These are phyloP conservation scores for Raddia distichophylla DNA, from an alignment of 176 grass and related monocot species.

Conservation along the genomic window DNA sequence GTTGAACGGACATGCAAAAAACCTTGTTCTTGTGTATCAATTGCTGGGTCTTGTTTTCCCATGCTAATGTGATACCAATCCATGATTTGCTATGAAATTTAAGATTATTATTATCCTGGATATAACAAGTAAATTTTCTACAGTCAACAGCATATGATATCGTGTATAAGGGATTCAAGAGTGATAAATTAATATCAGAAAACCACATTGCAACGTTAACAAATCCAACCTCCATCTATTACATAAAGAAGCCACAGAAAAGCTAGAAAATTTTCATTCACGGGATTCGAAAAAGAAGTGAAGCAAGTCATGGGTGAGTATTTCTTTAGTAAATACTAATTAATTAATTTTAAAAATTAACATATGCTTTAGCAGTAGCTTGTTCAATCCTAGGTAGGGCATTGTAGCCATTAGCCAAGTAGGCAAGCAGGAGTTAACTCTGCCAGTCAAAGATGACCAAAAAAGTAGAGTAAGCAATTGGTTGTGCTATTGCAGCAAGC, in stretches of 20 bases:
- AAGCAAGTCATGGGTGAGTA: not conserved
- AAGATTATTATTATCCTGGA: constrained; percentile 61
- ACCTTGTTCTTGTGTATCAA: constrained; percentile 51
- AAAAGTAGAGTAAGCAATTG: not conserved
- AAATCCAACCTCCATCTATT: not conserved
- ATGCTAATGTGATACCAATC: constrained; percentile 34
- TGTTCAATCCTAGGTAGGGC: not conserved
- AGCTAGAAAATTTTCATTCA: not conserved
- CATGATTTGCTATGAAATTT: constrained; percentile 53
- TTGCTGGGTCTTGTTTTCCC: constrained; percentile 46
- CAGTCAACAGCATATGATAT: not conserved
- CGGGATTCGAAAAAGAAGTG: constrained; percentile 1
- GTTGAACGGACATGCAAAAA: constrained; percentile 61
- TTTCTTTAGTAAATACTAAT: constrained; percentile 4
- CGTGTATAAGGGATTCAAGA: not conserved
- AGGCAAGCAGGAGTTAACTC: not conserved
- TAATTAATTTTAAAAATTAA: not conserved
- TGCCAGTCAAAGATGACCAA: not conserved
- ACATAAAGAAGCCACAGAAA: not conserved
- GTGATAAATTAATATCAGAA: not conserved
- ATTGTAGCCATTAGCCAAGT: not conserved
- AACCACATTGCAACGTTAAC: not conserved
- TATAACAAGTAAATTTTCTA: constrained; percentile 17
- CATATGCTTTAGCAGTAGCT: not conserved
- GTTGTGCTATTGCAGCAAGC: not conserved